Conservation (phyloP, 1,139 yeast species). For the Magnusiomyces ingens region DNA sequence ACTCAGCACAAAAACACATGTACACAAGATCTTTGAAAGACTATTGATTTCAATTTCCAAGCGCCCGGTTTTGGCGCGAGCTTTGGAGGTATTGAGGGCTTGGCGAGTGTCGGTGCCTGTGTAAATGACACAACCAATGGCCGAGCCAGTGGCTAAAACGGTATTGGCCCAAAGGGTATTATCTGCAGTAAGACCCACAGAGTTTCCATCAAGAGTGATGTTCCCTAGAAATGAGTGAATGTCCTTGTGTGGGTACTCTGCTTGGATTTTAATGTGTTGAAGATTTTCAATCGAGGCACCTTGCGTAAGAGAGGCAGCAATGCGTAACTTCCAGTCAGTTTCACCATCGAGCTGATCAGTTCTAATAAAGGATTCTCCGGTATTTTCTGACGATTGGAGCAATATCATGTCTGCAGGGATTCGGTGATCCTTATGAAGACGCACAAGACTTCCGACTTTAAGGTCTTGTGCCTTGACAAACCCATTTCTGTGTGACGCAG, state of each 20-base stretch:
- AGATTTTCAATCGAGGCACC: conserved; percentile 40
- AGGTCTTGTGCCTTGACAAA: conserved; percentile 51
- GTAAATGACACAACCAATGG: conserved; percentile 78
- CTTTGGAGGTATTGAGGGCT: conserved; percentile 81
- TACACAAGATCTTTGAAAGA: conserved; percentile 81
- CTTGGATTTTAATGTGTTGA: conserved; percentile 50
- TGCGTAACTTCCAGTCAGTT: conserved; percentile 94
- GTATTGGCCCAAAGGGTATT: conserved; percentile 98
- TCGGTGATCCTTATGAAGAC: conserved; percentile 71
- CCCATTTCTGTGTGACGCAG: not conserved
- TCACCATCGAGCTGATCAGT: conserved; percentile 99
- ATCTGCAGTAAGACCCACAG: conserved; percentile 71
- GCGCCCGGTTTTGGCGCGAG: conserved; percentile 88
- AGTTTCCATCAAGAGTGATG: conserved; percentile 47
- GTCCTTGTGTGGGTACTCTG: conserved; percentile 73
- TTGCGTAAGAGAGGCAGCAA: conserved; percentile 73
- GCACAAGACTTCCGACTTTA: conserved; percentile 82
- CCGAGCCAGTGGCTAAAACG: conserved; percentile 88
- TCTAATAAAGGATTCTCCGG: conserved; percentile 87
- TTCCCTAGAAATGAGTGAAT: conserved; percentile 79
- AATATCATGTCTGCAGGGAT: conserved; percentile 91
- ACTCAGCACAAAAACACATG: conserved; percentile 74
- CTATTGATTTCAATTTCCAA: conserved; percentile 86
- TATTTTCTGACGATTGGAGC: conserved; percentile 69
- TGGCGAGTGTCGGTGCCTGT: conserved; percentile 94